Conservation (phyloP, 208 protist genomes). For the Leishmania martiniquensis region DNA sequence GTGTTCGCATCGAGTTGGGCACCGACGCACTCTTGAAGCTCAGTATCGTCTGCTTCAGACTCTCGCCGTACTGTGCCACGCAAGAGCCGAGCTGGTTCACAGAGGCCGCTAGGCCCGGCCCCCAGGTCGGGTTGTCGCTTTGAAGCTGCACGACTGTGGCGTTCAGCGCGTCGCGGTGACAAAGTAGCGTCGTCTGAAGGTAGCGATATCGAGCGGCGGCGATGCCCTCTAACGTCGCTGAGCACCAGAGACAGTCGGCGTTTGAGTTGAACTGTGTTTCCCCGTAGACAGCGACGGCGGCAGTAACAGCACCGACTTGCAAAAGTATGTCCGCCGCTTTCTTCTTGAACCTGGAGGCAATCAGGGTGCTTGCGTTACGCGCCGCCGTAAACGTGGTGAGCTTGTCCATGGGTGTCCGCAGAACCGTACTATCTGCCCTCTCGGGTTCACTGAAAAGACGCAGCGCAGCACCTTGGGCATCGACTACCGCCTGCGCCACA, state of each 20-base stretch:
- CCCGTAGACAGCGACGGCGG: slow-evolving; percentile 56
- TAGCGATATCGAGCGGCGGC: slow-evolving; percentile 78
- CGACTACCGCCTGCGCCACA: slow-evolving; percentile 39
- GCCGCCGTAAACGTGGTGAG: slow-evolving; percentile 13
- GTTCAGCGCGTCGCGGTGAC: slow-evolving; percentile 24
- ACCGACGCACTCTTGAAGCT: slow-evolving; percentile 38
- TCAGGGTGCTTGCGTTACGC: slow-evolving; percentile 15
- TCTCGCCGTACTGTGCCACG: slow-evolving; percentile 29
- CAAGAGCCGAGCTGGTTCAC: slow-evolving; percentile 31
- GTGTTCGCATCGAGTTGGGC: slow-evolving; percentile 56
- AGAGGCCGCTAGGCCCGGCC: slow-evolving; percentile 9
- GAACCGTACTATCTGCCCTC: slow-evolving; percentile 25
- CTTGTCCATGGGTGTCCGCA: slow-evolving; percentile 44
- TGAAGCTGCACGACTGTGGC: slow-evolving; percentile 58
- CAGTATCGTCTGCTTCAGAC: slow-evolving; percentile 30
- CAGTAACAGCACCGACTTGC: slow-evolving; percentile 62
- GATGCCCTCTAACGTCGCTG: slow-evolving; percentile 80
- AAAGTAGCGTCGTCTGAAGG: slow-evolving; percentile 38
- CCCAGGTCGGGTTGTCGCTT: slow-evolving; percentile 50
- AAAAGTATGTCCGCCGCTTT: slow-evolving; percentile 71
- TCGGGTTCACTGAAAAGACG: slow-evolving; percentile 26
- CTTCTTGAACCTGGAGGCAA: slow-evolving; percentile 48
- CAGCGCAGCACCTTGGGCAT: slow-evolving; percentile 23
- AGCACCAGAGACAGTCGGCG: slow-evolving; percentile 71
- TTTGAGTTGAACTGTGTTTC: slow-evolving; percentile 66